Evolutionary conservation across 352 stramenopile genomes (phyloP), one percentile per base, ranked within the genome.

Genomic region (Phytophthora rubi): DNA sequence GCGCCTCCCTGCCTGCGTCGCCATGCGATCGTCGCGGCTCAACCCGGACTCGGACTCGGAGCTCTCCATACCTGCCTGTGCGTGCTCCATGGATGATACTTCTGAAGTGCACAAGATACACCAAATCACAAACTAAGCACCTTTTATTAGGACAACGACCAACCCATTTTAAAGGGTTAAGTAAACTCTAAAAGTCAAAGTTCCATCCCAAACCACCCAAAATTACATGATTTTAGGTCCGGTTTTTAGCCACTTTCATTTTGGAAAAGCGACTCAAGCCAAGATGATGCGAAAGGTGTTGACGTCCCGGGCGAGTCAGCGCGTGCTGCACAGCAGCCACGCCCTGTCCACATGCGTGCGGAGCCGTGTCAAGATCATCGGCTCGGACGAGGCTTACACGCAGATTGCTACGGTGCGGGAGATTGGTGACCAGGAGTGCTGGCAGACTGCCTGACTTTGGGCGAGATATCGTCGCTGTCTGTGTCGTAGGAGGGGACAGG

Each of bases 311-410:
- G 63, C 52, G 49, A 60, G 58, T 58, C 30, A 59, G 39, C 60
- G 59, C 16, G 59, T 76, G 71, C 64, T 74, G 60, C 55, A 44
- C 66, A 57, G 62, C 66, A 69, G 59, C 23, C 76, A 73, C 45
- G 39, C 64, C 23, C 59, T 83, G 32, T 77, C 73, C 28, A 77
- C 80, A 8, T 85, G 68, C 15, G 73, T 76, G 13, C 69, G 65
- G 15, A 93, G 87, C 64, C 83, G 85, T 23, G 87, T 94, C 47
- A 93, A 83, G 76, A 83, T 92, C 44, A 74, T 94, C 13, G 82
- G 85, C 2, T 93, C 85, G 23, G 81, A 94, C 44, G 85, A 89
- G 6, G 83, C 85, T 2, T 94, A 94, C 71, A 82, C 74, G 52
- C 79, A 86, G 58, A 90, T 94, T 63, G 73, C 78, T 3, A 82